phyloP scores from a whole-genome alignment of 2,329 filamentous ascomycete genomes.

The Diaporthe batatas region DNA sequence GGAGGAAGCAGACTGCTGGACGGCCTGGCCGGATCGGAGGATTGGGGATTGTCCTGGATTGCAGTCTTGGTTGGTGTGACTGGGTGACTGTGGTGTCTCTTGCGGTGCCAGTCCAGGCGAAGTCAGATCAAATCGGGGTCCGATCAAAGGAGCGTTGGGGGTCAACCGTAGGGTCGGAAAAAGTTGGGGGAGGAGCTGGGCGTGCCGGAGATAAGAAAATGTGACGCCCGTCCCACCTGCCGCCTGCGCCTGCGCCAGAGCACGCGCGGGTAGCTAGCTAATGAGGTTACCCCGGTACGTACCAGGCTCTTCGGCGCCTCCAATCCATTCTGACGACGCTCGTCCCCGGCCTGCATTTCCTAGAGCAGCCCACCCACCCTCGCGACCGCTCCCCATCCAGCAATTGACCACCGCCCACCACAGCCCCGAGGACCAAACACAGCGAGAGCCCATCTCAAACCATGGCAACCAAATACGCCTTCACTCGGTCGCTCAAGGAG shows the following conservation, averaged over 20 bases:
- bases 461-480: conserved; percentile 96
- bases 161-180: conserved; percentile 13
- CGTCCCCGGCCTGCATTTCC: conserved; percentile 7
- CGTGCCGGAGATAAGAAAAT: conserved; percentile 38
- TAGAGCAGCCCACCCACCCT: conserved; percentile 5
- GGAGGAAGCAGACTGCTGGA: not conserved
- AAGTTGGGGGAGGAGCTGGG: conserved; percentile 21
- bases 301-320: conserved; percentile 5
- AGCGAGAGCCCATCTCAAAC: conserved; percentile 48
- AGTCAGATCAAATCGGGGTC: conserved; percentile 34
- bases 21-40: conserved; percentile 14
- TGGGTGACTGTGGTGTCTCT: conserved; percentile 23
- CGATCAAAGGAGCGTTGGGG: conserved; percentile 37
- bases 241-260: conserved; percentile 14
- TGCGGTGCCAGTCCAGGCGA: conserved; percentile 10
- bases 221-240: conserved; percentile 24
- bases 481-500: conserved; percentile 90
- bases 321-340: conserved; percentile 9
- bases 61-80: conserved; percentile 28
- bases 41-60: conserved; percentile 2
- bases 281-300: not conserved
- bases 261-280: not conserved
- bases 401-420: conserved; percentile 44
- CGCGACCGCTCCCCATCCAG: conserved; percentile 40
- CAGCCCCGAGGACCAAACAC: not conserved